Evolutionary conservation across 2,329 filamentous ascomycete genomes (phyloP).

Genomic region (Escovopsis sp.): DNA sequence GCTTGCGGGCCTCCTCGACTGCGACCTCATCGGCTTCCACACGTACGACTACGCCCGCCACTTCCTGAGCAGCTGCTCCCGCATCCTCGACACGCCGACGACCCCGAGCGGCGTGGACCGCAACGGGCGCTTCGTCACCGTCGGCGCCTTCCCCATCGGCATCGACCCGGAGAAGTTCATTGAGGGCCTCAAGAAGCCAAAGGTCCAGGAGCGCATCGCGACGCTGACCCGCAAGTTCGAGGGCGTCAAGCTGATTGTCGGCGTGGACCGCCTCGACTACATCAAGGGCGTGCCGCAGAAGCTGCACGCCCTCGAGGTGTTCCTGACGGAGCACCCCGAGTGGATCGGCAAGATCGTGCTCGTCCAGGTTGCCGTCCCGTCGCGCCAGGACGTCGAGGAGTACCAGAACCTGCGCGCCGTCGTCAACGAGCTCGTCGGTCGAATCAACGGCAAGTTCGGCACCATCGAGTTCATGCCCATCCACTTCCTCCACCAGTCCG

Average conservation of each 20-base stretch:
- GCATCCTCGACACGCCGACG: slow-evolving; percentile 66
- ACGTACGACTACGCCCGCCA: slow-evolving; percentile 98
- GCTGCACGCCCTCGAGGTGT: slow-evolving; percentile 88
- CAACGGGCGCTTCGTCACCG: slow-evolving; percentile 73
- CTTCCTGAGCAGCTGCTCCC: slow-evolving; percentile 92
- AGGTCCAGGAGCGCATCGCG: slow-evolving; percentile 76
- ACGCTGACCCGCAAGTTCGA: slow-evolving; percentile 81
- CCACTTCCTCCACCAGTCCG: slow-evolving; percentile 94
- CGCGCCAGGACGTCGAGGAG: slow-evolving; percentile 89
- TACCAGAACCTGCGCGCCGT: slow-evolving; percentile 93
- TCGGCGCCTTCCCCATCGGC: slow-evolving; percentile 92
- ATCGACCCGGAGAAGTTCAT: slow-evolving; percentile 96
- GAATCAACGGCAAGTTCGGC: slow-evolving; percentile 94
- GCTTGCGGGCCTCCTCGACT: slow-evolving; percentile 74
- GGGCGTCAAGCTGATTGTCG: slow-evolving; percentile 90
- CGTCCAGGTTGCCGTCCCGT: slow-evolving; percentile 90
- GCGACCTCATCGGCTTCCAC: slow-evolving; percentile 93
- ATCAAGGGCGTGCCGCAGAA: slow-evolving; percentile 99
- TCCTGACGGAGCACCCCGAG: slow-evolving; percentile 90
- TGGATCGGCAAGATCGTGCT: slow-evolving; percentile 97
- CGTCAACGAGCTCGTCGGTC: slow-evolving; percentile 89
- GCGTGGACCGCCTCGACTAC: slow-evolving; percentile 92
- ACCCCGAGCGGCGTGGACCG: slow-evolving; percentile 91
- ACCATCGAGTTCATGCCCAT: slow-evolving; percentile 98
- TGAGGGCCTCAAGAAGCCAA: slow-evolving; percentile 70